Percentiles rank a stretch among this genome's conserved stretches.
phyloP scores from a whole-genome alignment of 768 basidiomycete genomes.

The Exidia glandulosa region DNA sequence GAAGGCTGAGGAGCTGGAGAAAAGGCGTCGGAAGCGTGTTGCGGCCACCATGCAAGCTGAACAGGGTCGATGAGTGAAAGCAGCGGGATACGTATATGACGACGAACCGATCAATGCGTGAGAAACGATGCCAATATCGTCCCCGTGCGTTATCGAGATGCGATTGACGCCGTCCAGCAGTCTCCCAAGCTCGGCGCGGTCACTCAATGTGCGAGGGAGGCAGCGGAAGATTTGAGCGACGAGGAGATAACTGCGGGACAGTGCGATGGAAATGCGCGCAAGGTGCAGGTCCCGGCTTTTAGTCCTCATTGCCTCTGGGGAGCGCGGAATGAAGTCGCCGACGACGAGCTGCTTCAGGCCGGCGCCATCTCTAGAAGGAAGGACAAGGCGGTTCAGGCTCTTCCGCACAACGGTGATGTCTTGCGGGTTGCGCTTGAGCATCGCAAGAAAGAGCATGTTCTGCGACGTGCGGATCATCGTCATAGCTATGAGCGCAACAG shows the following conservation, averaged over 20 bases:
- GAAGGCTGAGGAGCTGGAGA: slow-evolving; percentile 61
- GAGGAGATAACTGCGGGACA: slow-evolving; percentile 59
- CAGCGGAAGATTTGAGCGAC: slow-evolving; percentile 61
- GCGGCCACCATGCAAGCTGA: slow-evolving; percentile 63
- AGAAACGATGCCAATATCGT: slow-evolving; percentile 67
- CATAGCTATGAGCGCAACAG: slow-evolving; percentile 37
- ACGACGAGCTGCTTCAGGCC: slow-evolving; percentile 26
- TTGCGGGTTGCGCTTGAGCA: slow-evolving; percentile 55
- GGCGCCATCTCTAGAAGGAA: slow-evolving; percentile 35
- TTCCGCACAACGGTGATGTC: slow-evolving; percentile 61
- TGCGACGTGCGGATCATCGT: slow-evolving; percentile 59
- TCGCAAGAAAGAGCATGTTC: slow-evolving; percentile 52
- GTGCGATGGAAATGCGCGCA: slow-evolving; percentile 41
- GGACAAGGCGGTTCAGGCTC: slow-evolving; percentile 45
- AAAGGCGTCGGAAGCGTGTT: slow-evolving; percentile 66
- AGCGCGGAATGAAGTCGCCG: slow-evolving; percentile 37
- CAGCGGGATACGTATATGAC: neutral
- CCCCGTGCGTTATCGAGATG: slow-evolving; percentile 54
- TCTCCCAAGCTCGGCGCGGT: slow-evolving; percentile 52
- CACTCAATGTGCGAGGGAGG: slow-evolving; percentile 60
- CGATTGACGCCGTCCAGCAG: slow-evolving; percentile 63
- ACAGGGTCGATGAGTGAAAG: slow-evolving; percentile 1
- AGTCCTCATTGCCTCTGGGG: slow-evolving; percentile 5
- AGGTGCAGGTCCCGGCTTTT: slow-evolving; percentile 14
- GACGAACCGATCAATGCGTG: slow-evolving; percentile 62